These are phyloP conservation scores for Plantago coronopus DNA, from an alignment of 305 asterid species.

Conservation along the genomic window DNA sequence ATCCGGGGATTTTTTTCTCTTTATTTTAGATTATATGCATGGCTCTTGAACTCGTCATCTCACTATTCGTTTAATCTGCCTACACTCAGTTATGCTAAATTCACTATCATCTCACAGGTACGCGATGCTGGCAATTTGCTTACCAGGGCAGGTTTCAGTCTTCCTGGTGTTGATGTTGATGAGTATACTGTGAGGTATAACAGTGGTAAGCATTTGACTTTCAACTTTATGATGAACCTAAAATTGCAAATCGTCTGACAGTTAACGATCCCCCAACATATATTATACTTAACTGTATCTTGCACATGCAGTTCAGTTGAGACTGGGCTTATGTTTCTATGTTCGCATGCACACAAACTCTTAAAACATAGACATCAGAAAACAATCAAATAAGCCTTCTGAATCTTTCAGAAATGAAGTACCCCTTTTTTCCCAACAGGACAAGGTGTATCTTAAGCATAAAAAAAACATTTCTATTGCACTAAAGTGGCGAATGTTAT, in stretches of 20 bases:
- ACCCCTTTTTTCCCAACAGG: too few relatives aligned
- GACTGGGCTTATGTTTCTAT: too few relatives aligned
- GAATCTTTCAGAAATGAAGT: too few relatives aligned
- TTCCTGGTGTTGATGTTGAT: constrained; percentile 95
- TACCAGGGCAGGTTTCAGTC: constrained; percentile 91
- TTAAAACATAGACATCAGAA: too few relatives aligned
- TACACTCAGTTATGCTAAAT: constrained; percentile 7
- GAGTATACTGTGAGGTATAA: constrained; percentile 77
- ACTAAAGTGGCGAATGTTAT: too few relatives aligned
- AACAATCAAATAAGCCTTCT: too few relatives aligned
- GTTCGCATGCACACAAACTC: too few relatives aligned
- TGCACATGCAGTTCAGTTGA: too few relatives aligned
- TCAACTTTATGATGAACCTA: constrained; percentile 18
- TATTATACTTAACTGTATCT: too few relatives aligned
- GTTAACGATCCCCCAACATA: too few relatives aligned
- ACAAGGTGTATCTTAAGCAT: too few relatives aligned
- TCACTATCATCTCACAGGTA: constrained; percentile 50
- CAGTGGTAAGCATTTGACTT: constrained; percentile 49
- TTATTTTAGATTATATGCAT: neutral
- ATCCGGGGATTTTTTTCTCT: neutral
- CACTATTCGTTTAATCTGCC: neutral
- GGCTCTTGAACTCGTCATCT: constrained; percentile 9
- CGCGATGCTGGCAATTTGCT: constrained; percentile 94
- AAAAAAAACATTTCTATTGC: too few relatives aligned
- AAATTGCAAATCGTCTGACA: constrained; percentile 7